Evolutionary conservation across 2,329 filamentous ascomycete species (phyloP), one percentile per base, ranked within the genome.

Genomic region (Periconia sp.): DNA sequence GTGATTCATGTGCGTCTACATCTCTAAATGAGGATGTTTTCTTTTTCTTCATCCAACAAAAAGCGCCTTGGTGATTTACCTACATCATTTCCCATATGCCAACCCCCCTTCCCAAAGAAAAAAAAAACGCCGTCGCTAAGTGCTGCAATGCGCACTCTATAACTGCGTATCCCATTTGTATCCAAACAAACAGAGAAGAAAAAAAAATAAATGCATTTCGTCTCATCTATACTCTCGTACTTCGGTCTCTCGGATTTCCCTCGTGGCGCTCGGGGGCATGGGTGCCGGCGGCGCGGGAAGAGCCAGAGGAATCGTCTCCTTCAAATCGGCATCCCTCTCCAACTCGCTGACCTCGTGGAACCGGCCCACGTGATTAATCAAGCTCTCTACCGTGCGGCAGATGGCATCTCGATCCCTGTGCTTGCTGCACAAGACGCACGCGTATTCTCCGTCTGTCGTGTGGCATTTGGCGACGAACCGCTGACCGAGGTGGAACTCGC

Each of bases 401-500:
- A 71, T 57, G 0, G 66, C 67, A 50, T 70, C 67, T 1, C 64
- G 58, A 2, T 70, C 67, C 3, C 65, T 46, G n/a, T 57, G 43
- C 32, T 50, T 49, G 32, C 48, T 61, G 42, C 68, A 71, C 3
- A 71, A 58, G 5, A 66, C 59, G 40, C 68, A 71, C 4, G 68
- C 68, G 38, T 63, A 70, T 44, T 65, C 59, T 21, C 66, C 67
- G 11, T 65, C 60, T 1, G 57, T 54, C 0, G 66, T 69, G 32
- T 71, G 67, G 36, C 67, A 69, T 36, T 71, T 70, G 36, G 70
- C 46, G 5, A 68, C 63, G 43, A 71, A 71, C 7, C 67, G 61
- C 50, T 69, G 68, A 1, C 58, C 64, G 6, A 71, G 57, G 17
- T 60, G 52, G 25, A 68, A 70, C 38, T 67, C 66, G 15, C 65